phyloP scores from a whole-genome alignment of 192 early-diverging fungal species.

The Coemansia sp. region DNA sequence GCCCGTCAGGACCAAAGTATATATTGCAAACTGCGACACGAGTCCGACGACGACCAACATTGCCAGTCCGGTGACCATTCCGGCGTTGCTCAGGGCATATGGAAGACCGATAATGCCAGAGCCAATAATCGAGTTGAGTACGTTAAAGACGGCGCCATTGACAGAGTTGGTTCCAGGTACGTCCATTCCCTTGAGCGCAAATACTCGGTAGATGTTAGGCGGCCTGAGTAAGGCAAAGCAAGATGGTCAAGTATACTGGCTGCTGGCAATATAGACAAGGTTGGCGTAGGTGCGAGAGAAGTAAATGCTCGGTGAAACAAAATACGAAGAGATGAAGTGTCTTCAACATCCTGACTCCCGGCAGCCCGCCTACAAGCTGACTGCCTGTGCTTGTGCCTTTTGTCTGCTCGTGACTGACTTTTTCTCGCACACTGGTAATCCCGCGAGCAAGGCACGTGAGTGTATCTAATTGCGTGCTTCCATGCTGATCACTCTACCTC shows the following conservation, averaged over 20 bases:
- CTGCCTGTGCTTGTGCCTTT: background rate
- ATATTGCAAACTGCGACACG: conserved; percentile 61
- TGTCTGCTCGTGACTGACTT: background rate
- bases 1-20: conserved; percentile 61
- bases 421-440: background rate
- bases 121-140: conserved; percentile 71
- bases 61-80: conserved; percentile 59
- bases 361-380: background rate
- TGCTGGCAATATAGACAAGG: background rate
- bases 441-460: conserved; percentile 6
- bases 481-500: background rate
- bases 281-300: background rate
- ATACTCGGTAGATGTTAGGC: background rate
- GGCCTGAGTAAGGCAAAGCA: background rate
- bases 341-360: background rate
- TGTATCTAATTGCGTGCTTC: background rate
- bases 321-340: background rate
- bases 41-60: conserved; percentile 59
- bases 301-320: background rate
- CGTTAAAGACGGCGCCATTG: conserved; percentile 56
- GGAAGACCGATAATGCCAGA: conserved; percentile 68
- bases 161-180: conserved; percentile 1
- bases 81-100: conserved; percentile 64
- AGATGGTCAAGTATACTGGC: background rate
- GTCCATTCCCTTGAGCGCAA: background rate